phyloP scores from a whole-genome alignment of 345 rosid genomes.

The Arabis hirsuta region DNA sequence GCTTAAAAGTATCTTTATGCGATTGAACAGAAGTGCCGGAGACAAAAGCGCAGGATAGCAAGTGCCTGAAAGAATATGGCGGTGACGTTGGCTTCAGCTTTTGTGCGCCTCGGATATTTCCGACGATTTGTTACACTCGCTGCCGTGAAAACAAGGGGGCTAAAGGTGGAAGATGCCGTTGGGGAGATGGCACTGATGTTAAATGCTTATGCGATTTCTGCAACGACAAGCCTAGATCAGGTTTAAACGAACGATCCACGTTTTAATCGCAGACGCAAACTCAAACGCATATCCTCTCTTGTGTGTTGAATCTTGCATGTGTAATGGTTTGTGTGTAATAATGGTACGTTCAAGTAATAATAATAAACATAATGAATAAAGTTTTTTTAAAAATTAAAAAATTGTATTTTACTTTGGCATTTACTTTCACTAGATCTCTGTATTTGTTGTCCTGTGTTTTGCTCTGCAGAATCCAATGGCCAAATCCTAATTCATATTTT shows the following conservation, averaged over 20 bases:
- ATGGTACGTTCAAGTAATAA: background rate
- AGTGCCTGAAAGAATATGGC: slow-evolving; percentile 35
- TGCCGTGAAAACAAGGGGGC: slow-evolving; percentile 33
- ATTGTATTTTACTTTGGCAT: too few relatives aligned
- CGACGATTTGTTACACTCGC: slow-evolving; percentile 19
- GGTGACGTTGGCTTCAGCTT: slow-evolving; percentile 36
- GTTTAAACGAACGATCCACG: background rate
- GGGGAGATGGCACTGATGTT: background rate
- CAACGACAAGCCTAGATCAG: background rate
- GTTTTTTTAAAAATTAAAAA: too few relatives aligned
- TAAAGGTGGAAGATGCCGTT: slow-evolving; percentile 28
- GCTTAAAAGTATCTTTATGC: background rate
- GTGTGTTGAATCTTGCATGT: slow-evolving; percentile 13
- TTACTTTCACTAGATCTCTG: too few relatives aligned
- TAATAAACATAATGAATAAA: too few relatives aligned
- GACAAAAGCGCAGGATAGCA: slow-evolving; percentile 27
- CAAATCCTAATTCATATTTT: too few relatives aligned
- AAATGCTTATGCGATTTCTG: slow-evolving; percentile 40
- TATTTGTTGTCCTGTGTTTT: too few relatives aligned
- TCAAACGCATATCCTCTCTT: too few relatives aligned
- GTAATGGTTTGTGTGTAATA: background rate
- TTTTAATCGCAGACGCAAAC: background rate
- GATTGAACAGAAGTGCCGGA: slow-evolving; percentile 30
- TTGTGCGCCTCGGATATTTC: slow-evolving; percentile 38
- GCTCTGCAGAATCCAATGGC: too few relatives aligned